Base-by-base conservation (phyloP, 352 stramenopile genomes). In the Phytophthora hybrid region DNA sequence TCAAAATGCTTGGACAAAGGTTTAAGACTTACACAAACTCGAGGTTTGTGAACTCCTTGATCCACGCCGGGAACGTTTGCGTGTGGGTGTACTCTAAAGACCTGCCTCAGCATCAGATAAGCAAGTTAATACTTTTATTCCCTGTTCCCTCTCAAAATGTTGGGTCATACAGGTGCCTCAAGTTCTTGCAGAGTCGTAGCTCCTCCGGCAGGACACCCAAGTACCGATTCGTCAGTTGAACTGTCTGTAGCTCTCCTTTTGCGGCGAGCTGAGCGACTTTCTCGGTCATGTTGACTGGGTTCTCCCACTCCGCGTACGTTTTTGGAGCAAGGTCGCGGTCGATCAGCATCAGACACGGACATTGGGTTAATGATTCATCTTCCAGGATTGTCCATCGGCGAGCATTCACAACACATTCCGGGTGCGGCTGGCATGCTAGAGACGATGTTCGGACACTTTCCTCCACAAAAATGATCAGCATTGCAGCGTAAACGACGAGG, bases 11-110 rank as follows among this genome's bases (percentile, higher is more conserved):
- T 31, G 4, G 29, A 31, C 29, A 7, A 31, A 31, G 29, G 29
- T 31, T 31, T 31, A 4, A 31, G 5, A 37, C 47, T 31, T 66
- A 83, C 77, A 87, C 14, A 59, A 61, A 79, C 41, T 85, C 64
- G 10, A 84, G 66, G 2, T 74, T 54, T 0, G 56, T 63, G 26
- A 85, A 62, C 4, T 79, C 58, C 10, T 65, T 61, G 3, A 72
- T 41, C 65, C 65, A 72, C 1, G 5, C 8, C 0, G 58, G 65
- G 8, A 72, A 62, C 29, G 49, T 61, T n/a, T 72, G 65, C 1
- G 32, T 72, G 37, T 72, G 65, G 1, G 65, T 72, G 29, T 54
- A 54, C 47, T 54, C 47, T 16, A 86, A 53, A 2, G 79, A 75
- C 21, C 77, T 86, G 29, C 29, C 3, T 31, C 29, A 31, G 4